Evolutionary conservation across 768 basidiomycete genomes (phyloP).

Genomic region (Leccinum fibrillosum): DNA sequence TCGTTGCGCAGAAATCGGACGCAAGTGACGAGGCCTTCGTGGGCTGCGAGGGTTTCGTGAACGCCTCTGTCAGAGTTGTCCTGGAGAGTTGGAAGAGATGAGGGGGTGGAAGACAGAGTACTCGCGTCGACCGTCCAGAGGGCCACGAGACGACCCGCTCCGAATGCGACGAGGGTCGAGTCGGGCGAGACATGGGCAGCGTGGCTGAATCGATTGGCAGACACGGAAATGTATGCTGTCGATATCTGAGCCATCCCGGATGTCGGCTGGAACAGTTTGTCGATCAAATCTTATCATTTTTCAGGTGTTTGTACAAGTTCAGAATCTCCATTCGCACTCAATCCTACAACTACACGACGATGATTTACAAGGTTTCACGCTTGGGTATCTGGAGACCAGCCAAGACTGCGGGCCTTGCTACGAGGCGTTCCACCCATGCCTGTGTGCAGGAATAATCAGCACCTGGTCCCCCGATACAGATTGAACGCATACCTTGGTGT

Average conservation of each 20-base stretch:
- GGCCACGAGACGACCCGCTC: constrained; percentile 51
- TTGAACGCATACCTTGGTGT: constrained; percentile 44
- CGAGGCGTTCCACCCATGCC: constrained; percentile 32
- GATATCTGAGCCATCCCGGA: constrained; percentile 14
- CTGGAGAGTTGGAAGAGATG: constrained; percentile 32
- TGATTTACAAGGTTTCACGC: neutral
- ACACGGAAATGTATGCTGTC: constrained; percentile 45
- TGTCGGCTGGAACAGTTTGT: neutral
- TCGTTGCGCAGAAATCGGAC: constrained; percentile 60
- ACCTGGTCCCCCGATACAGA: too few relatives aligned
- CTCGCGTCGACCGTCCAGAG: constrained; percentile 57
- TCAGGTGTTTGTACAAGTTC: neutral
- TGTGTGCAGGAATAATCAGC: neutral
- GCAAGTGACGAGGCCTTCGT: constrained; percentile 71
- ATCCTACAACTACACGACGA: neutral
- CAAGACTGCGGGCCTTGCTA: constrained; percentile 19
- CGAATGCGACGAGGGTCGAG: constrained; percentile 49
- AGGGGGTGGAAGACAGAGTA: constrained; percentile 1
- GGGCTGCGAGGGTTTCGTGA: constrained; percentile 68
- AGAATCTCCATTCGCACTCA: neutral
- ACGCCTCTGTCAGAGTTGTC: constrained; percentile 52
- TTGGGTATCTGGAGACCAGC: constrained; percentile 22
- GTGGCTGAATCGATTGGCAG: constrained; percentile 44
- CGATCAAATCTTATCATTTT: constrained; percentile 10
- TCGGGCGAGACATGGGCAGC: constrained; percentile 35